Percentiles rank a stretch among this genome's conserved stretches.
Evolutionary conservation across 352 stramenopile genomes (phyloP).

Genomic region (Phytophthora megakarya): DNA sequence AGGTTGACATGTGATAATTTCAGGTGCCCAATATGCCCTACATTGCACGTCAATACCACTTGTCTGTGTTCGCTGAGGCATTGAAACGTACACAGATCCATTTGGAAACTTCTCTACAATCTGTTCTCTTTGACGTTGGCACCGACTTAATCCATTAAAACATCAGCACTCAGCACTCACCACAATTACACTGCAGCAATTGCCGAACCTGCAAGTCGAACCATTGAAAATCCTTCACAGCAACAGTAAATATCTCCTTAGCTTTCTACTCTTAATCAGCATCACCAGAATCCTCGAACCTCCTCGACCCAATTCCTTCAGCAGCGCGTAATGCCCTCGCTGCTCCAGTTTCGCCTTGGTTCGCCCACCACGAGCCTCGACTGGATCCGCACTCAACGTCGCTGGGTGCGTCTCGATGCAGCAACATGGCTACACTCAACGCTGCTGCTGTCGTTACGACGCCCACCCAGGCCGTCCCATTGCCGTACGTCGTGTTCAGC

Average conservation of each 20-base stretch:
- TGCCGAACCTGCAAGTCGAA: slow-evolving; percentile 60
- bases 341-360: slow-evolving; percentile 22
- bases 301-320: slow-evolving; percentile 71
- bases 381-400: slow-evolving; percentile 33
- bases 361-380: slow-evolving; percentile 13
- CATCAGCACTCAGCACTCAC: too few relatives aligned
- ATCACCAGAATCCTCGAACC: slow-evolving; percentile 29
- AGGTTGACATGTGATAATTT: slow-evolving; percentile 73
- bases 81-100: slow-evolving; percentile 63
- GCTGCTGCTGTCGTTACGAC: slow-evolving; percentile 25
- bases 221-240: slow-evolving; percentile 66
- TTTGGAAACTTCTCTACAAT: slow-evolving; percentile 59
- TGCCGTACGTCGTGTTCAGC: slow-evolving; percentile 17
- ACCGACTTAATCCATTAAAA: slow-evolving; percentile 63
- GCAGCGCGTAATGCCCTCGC: slow-evolving; percentile 52
- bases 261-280: neutral
- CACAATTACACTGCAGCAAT: too few relatives aligned
- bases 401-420: slow-evolving; percentile 15
- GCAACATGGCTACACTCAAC: slow-evolving; percentile 16
- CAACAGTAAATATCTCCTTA: slow-evolving; percentile 3
- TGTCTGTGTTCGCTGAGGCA: neutral
- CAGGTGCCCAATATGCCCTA: slow-evolving; percentile 80
- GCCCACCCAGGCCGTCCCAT: slow-evolving; percentile 31
- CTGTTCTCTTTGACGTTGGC: slow-evolving; percentile 45
- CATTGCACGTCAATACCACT: too few relatives aligned